These are phyloP conservation scores for Fusarium gaditjirri DNA, from an alignment of 2,329 filamentous ascomycete genomes.

Conservation along the genomic window DNA sequence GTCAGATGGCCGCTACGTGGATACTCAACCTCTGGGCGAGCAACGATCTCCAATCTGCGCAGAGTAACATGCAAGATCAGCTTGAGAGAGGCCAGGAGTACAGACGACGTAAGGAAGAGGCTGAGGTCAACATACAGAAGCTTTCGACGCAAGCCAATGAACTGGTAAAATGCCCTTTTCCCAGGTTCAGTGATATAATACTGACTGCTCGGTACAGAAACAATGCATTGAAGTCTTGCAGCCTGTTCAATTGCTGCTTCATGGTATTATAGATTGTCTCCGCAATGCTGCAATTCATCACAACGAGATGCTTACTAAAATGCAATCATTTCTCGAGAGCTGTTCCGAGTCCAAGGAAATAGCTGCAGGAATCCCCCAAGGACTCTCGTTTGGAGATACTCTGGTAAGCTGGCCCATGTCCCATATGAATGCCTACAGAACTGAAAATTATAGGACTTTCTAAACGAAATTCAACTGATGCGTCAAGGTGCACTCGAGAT, in stretches of 20 bases:
- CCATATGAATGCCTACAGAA: too few species aligned
- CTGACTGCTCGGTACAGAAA: not conserved
- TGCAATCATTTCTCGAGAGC: not conserved
- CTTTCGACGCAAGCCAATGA: not conserved
- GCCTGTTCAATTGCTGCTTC: not conserved
- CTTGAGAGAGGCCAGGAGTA: not conserved
- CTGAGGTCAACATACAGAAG: not conserved
- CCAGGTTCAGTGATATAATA: rapidly evolving
- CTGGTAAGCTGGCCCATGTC: not conserved
- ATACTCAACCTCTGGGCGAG: not conserved
- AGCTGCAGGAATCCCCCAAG: not conserved
- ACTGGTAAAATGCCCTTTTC: not conserved
- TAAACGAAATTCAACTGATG: not conserved
- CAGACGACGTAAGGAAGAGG: not conserved
- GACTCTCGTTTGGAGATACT: not conserved
- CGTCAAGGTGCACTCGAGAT: not conserved
- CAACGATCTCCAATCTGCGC: not conserved
- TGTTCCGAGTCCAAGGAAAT: not conserved
- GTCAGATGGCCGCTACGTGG: not conserved
- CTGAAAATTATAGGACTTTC: not conserved
- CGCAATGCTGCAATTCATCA: not conserved
- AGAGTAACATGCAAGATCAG: not conserved
- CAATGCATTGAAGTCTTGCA: not conserved
- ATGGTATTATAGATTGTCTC: not conserved
- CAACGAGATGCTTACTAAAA: not conserved